These are phyloP conservation scores for Penicillium sp. DNA, from an alignment of 2,329 filamentous ascomycete genomes.

Conservation along the genomic window DNA sequence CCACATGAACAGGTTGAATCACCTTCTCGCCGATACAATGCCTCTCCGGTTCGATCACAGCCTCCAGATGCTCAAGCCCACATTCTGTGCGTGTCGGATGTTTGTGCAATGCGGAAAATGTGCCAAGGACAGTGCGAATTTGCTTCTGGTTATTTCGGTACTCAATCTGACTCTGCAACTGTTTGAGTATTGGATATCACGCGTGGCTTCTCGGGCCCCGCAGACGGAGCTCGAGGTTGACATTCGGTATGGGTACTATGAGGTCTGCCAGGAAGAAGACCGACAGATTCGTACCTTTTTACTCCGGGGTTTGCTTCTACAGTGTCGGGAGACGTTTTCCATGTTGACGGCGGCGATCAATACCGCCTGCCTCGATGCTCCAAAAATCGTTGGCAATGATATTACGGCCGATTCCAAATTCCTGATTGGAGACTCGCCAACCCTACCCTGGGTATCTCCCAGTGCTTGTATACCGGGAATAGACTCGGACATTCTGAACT, in stretches of 20 bases:
- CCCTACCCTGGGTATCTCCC: constrained; percentile 14
- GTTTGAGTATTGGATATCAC: constrained; percentile 37
- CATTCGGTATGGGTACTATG: constrained; percentile 38
- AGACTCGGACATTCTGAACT: constrained; percentile 8
- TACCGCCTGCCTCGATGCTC: constrained; percentile 2
- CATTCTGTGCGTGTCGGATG: constrained; percentile 33
- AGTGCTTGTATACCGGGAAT: constrained; percentile 8
- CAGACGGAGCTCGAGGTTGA: constrained; percentile 20
- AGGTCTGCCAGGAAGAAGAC: constrained; percentile 33
- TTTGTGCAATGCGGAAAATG: constrained; percentile 38
- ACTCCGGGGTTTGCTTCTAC: constrained; percentile 31
- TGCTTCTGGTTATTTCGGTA: constrained; percentile 34
- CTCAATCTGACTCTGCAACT: constrained; percentile 37
- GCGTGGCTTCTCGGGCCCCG: constrained; percentile 21
- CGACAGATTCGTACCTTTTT: constrained; percentile 34
- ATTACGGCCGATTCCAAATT: constrained; percentile 5
- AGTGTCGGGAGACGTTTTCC: constrained; percentile 32
- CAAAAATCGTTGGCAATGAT: constrained; percentile 19
- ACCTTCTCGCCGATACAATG: constrained; percentile 30
- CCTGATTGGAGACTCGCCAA: constrained; percentile 4
- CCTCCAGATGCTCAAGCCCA: constrained; percentile 35
- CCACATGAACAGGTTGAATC: constrained; percentile 37
- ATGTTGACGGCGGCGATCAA: constrained; percentile 27
- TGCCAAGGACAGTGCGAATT: constrained; percentile 33
- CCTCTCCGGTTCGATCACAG: constrained; percentile 38